Base-by-base conservation (phyloP, 1,284 basidiomycete genomes). In the Ceratobasidium theobromae region DNA sequence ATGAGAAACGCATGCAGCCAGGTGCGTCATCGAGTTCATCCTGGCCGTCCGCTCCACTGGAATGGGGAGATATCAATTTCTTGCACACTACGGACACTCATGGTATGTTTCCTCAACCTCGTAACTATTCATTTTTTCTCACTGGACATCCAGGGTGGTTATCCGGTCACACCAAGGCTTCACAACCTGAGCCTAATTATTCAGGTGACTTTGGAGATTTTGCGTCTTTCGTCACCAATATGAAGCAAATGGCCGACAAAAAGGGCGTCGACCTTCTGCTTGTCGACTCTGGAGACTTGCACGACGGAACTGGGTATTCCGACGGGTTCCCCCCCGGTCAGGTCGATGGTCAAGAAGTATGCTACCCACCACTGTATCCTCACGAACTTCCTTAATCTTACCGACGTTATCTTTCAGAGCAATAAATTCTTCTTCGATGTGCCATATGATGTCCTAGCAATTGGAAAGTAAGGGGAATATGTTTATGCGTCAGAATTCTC, bases 1-100 rank as follows among this genome's bases (percentile, higher is more conserved):
- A 49, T 28, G 49, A 11, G 48, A 66, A 48, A 62, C 54, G 57
- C 12, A 60, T 60, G 21, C 69, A 69, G 32, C 46, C 54, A 8
- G 62, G 38, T 25, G 68, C 51, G 5, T 53, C 46, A n/a, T 70
- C 72, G 8, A 67, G 55, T 32, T 69, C 71, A 23, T 4, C 14
- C 21, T 58, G 55, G 55, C 55, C 55, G 9, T 46, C 55, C 18
- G 55, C 33, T 30, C 82, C 84, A 32, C 81, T 93, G 40, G 81
- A 82, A 55, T 91, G 89, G 88, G 84, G 87, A 33, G 86, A 92
- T 72, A 77, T 93, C 33, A 91, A 92, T 71, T 79, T 89, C 71
- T 79, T 93, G 51, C 88, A 91, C 73, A 91, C 89, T 18, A 93
- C 91, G 0, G 91, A 93, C 74, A 86, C 83, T 40, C 90, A 93